These are phyloP conservation scores for Pestalotiopsis sp. DNA, from an alignment of 2,329 filamentous ascomycete species.

Conservation along the genomic window DNA sequence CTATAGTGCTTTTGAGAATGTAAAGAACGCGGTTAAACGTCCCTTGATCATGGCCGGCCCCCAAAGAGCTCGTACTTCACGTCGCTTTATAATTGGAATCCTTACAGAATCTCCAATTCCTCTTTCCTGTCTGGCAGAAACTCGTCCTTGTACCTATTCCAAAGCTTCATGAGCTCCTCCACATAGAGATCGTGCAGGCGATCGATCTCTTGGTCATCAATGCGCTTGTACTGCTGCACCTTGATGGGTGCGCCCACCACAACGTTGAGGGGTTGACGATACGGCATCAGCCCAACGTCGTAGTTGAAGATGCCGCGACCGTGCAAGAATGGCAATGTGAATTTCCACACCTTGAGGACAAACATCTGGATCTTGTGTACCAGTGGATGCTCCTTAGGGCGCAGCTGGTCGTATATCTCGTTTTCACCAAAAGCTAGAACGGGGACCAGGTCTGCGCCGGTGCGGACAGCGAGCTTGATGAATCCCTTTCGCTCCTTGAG, in stretches of 20 bases:
- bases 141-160: conserved; percentile 77
- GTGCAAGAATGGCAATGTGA: conserved; percentile 89
- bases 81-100: neutral
- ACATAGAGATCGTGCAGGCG: conserved; percentile 80
- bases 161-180: conserved; percentile 71
- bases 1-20: too few relatives aligned
- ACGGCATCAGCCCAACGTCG: conserved; percentile 94
- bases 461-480: conserved; percentile 88
- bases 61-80: neutral
- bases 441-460: conserved; percentile 91
- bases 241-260: conserved; percentile 84
- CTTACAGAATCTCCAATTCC: conserved; percentile 66
- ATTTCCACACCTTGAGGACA: conserved; percentile 84
- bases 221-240: conserved; percentile 64
- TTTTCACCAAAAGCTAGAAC: conserved; percentile 95
- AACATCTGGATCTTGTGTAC: conserved; percentile 83
- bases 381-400: conserved; percentile 74
- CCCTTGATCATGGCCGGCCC: too few relatives aligned
- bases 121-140: conserved; percentile 66
- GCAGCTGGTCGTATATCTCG: conserved; percentile 90
- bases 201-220: conserved; percentile 77
- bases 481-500: conserved; percentile 88
- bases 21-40: too few relatives aligned
- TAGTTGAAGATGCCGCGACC: conserved; percentile 96
- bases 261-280: conserved; percentile 83